These are phyloP conservation scores for Tuber borchii DNA, from an alignment of 495 filamentous ascomycete genomes.

Conservation along the genomic window DNA sequence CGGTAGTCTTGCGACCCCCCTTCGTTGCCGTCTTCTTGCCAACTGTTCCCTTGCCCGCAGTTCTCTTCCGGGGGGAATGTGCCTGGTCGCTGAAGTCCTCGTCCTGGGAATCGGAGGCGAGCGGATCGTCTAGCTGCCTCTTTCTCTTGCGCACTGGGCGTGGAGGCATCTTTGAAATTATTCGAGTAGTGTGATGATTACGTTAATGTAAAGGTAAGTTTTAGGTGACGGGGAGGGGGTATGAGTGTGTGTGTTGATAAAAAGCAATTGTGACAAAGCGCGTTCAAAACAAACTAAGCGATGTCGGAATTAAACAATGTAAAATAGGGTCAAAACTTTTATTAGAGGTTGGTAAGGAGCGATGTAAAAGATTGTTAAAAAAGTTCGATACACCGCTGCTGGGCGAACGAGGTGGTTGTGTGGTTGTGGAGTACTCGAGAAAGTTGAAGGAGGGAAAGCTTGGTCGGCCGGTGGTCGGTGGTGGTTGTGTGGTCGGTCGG, in stretches of 20 bases:
- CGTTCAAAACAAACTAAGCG: constrained; percentile 6
- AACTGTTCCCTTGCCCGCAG: constrained; percentile 10
- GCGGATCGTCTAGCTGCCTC: constrained; percentile 26
- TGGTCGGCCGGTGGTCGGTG: neutral
- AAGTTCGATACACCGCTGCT: neutral
- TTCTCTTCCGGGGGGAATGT: constrained; percentile 17
- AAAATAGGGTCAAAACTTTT: neutral
- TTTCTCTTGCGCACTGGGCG: constrained; percentile 29
- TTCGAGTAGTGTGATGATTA: constrained; percentile 9
- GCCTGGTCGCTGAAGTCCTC: constrained; percentile 23
- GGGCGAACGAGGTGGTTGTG: neutral
- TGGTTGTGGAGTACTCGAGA: neutral
- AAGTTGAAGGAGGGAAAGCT: constrained; percentile 4
- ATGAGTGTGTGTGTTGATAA: constrained; percentile 4
- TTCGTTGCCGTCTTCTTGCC: constrained; percentile 15
- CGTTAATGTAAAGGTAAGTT: constrained; percentile 12
- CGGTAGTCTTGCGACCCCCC: constrained; percentile 23
- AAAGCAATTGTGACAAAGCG: constrained; percentile 4
- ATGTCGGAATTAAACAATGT: neutral
- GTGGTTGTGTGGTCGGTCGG: neutral
- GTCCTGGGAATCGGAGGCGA: constrained; percentile 31
- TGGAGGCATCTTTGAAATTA: neutral
- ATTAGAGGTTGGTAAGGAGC: neutral
- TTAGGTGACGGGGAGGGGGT: constrained; percentile 12
- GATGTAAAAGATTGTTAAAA: neutral